Percentiles rank a stretch among this genome's conserved stretches.
Conservation (phyloP, 305 asterid species). For the Nicotiana rustica region DNA sequence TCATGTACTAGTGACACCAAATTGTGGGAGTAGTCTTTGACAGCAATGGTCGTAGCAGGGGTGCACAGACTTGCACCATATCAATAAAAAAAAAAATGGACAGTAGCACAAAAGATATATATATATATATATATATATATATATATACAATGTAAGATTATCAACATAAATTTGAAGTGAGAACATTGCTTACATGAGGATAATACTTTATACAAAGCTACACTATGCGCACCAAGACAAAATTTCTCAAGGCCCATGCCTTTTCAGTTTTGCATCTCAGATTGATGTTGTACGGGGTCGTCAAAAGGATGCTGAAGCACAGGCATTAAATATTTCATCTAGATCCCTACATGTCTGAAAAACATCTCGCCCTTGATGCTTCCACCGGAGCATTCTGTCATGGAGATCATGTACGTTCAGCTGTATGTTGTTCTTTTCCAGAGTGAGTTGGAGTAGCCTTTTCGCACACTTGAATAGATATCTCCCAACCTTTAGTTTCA, state of each 20-base stretch:
- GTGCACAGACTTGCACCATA: not conserved
- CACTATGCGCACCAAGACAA: conserved; percentile 8
- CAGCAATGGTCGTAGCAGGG: not conserved
- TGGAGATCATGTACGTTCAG: conserved; percentile 60
- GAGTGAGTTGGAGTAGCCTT: conserved; percentile 54
- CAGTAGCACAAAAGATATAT: conserved; percentile 11
- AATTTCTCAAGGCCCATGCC: not conserved
- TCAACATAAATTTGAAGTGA: not conserved
- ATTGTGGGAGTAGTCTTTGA: too few relatives aligned
- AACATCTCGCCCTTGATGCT: conserved; percentile 58
- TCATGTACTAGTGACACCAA: too few relatives aligned
- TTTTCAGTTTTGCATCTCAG: not conserved
- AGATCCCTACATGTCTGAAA: conserved; percentile 53
- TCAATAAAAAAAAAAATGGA: not conserved
- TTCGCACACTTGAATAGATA: conserved; percentile 67
- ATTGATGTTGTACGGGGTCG: not conserved
- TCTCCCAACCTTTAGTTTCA: conserved; percentile 58
- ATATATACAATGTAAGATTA: not conserved
- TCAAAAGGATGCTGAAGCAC: conserved; percentile 40
- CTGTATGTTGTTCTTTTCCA: conserved; percentile 38
- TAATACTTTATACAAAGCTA: not conserved
- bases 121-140: too few relatives aligned
- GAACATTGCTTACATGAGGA: conserved; percentile 20
- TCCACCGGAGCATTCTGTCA: conserved; percentile 62
- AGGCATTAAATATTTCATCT: conserved; percentile 50